Evolutionary conservation across 108 stramenopile genomes (phyloP).

Genomic region (Skeletonema costatum): DNA sequence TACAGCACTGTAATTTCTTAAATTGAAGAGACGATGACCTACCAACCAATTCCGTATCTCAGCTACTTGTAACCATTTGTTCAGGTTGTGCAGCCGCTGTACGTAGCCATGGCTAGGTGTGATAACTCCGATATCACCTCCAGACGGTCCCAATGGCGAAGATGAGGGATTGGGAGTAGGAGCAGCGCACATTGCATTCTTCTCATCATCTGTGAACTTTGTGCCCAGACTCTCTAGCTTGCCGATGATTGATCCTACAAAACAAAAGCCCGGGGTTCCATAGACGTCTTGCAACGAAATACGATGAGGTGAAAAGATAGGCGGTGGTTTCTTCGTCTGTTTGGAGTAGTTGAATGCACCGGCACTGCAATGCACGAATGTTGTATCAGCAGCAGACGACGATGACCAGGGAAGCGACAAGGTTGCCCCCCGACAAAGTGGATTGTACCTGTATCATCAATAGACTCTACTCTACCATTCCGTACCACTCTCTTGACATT

Average conservation of each 20-base stretch:
- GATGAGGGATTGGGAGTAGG: conserved; percentile 4
- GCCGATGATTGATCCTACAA: no score
- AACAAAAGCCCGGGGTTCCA: neutral
- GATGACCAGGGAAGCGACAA: neutral
- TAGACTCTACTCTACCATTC: no score
- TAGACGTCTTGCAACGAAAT: conserved; percentile 1
- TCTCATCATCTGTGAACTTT: conserved; percentile 12
- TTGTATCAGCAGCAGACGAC: neutral
- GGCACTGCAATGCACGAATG: conserved; percentile 7
- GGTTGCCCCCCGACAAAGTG: no score
- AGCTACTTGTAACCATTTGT: conserved; percentile 4
- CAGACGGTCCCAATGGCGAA: conserved; percentile 12
- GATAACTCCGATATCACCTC: conserved; percentile 7
- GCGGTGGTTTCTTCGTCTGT: conserved; percentile 6
- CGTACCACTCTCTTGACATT: no score
- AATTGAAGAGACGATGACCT: conserved; percentile 23
- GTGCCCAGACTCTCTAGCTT: neutral
- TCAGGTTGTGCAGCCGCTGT: conserved; percentile 8
- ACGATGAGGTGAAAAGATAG: neutral
- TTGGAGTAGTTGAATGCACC: conserved; percentile 22
- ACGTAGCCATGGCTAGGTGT: conserved; percentile 7
- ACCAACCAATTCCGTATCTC: conserved; percentile 10
- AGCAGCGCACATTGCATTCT: conserved; percentile 17
- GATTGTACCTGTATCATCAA: no score
- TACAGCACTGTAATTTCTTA: conserved; percentile 1